These are phyloP conservation scores for Thelephora ganbajun DNA, from an alignment of 768 basidiomycete genomes.

Conservation along the genomic window DNA sequence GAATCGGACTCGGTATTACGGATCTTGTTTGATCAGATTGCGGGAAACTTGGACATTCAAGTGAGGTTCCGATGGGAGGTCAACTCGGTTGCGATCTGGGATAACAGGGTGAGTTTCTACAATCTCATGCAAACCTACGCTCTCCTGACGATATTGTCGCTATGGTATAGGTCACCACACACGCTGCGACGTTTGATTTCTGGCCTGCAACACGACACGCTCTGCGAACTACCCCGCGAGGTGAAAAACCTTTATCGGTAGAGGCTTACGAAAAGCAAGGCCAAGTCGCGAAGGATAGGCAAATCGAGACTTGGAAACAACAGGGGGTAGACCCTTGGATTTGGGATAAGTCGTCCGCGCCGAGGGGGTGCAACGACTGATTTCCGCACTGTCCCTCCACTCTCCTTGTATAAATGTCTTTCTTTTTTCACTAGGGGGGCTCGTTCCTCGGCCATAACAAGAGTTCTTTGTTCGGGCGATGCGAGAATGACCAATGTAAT, in stretches of 20 bases:
- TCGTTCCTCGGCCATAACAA: no score
- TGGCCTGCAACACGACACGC: constrained; percentile 70
- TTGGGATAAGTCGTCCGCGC: constrained; percentile 18
- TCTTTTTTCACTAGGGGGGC: no score
- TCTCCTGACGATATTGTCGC: neutral
- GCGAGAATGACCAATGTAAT: no score
- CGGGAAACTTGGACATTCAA: constrained; percentile 56
- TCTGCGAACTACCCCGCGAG: constrained; percentile 69
- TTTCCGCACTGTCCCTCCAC: no score
- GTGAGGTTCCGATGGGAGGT: constrained; percentile 68
- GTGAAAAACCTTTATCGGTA: constrained; percentile 65
- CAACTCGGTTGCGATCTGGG: constrained; percentile 77
- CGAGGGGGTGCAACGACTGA: constrained; percentile 52
- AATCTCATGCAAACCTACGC: neutral
- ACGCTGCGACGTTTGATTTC: constrained; percentile 75
- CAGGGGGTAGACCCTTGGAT: constrained; percentile 35
- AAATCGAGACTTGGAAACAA: constrained; percentile 57
- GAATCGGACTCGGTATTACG: constrained; percentile 64
- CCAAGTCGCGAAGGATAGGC: constrained; percentile 58
- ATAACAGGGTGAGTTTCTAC: constrained; percentile 54
- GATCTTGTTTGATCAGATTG: constrained; percentile 59
- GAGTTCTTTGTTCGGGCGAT: no score
- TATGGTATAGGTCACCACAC: constrained; percentile 42
- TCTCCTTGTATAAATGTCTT: no score
- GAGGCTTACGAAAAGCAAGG: constrained; percentile 57